Percentiles rank a stretch among this genome's conserved stretches.
Conservation (phyloP, 495 filamentous ascomycete genomes). For the Neurospora terricola region DNA sequence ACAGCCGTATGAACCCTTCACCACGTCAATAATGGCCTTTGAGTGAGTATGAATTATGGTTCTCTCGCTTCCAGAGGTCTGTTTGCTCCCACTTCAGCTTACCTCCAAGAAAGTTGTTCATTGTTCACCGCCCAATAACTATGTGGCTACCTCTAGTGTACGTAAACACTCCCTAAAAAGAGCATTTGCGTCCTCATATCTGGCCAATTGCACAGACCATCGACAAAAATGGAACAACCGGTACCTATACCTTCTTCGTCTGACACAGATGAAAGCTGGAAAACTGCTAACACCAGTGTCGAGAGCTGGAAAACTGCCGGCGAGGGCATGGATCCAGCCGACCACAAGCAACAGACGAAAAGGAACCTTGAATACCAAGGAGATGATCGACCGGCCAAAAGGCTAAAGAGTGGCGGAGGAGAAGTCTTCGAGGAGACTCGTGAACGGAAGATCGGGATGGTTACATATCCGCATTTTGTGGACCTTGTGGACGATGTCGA, state of each 20-base stretch:
- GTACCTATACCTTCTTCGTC: background rate
- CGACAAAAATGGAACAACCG: background rate
- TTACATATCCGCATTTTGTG: background rate
- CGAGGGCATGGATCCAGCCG: background rate
- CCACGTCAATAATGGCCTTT: background rate
- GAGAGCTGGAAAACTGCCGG: background rate
- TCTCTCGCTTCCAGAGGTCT: background rate
- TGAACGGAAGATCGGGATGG: background rate
- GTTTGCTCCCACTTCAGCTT: background rate
- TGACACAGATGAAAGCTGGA: background rate
- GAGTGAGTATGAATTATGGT: background rate
- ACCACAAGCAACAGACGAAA: background rate
- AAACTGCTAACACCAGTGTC: background rate
- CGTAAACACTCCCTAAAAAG: too few species aligned
- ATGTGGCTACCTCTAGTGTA: too few species aligned
- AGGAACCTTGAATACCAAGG: background rate
- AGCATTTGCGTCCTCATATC: too few species aligned
- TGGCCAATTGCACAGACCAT: too few species aligned
- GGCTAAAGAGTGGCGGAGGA: background rate
- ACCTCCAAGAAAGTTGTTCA: background rate
- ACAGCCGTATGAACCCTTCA: background rate
- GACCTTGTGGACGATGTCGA: background rate
- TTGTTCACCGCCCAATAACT: background rate
- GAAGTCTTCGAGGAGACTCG: background rate
- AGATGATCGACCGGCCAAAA: background rate